phyloP scores from a whole-genome alignment of 768 basidiomycete genomes.

The Fibroporia radiculosa region DNA sequence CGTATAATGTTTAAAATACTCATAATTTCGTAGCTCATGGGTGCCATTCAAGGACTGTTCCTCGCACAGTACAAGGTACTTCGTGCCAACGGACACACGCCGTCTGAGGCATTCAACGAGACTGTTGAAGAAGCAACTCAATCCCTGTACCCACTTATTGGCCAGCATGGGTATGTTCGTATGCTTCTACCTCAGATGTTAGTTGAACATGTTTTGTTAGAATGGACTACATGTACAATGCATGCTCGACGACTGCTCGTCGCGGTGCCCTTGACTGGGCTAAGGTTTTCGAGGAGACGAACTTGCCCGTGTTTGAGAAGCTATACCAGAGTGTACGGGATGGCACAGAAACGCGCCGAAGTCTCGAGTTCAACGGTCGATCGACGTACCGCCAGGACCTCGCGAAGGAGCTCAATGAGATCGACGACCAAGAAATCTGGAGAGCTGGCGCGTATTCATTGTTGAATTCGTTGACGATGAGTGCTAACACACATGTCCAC shows the following conservation, averaged over 20 bases:
- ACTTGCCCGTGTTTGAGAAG: conserved; percentile 88
- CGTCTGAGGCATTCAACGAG: conserved; percentile 99
- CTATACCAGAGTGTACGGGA: conserved; percentile 93
- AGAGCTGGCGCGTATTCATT: conserved; percentile 59
- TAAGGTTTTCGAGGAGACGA: conserved; percentile 91
- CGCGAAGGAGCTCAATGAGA: conserved; percentile 85
- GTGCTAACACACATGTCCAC: background rate
- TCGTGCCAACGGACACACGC: conserved; percentile 91
- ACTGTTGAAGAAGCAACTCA: conserved; percentile 99
- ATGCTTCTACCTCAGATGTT: background rate
- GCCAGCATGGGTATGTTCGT: conserved; percentile 72
- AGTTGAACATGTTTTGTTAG: conserved; percentile 30
- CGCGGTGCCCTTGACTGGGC: conserved; percentile 99
- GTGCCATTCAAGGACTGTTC: conserved; percentile 98
- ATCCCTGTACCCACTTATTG: conserved; percentile 94
- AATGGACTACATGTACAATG: conserved; percentile 99
- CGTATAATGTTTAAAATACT: no score
- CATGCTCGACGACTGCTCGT: conserved; percentile 98
- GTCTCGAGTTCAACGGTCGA: conserved; percentile 92
- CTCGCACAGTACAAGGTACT: conserved; percentile 98
- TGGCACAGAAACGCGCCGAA: conserved; percentile 95
- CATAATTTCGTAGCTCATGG: conserved; percentile 92
- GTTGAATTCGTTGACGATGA: background rate
- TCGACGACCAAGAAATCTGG: conserved; percentile 99
- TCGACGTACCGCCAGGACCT: conserved; percentile 90